Percentiles rank a stretch among this genome's conserved stretches.
These are phyloP conservation scores for Candida sanyiensis DNA, from an alignment of 805 yeast species.

Conservation along the genomic window DNA sequence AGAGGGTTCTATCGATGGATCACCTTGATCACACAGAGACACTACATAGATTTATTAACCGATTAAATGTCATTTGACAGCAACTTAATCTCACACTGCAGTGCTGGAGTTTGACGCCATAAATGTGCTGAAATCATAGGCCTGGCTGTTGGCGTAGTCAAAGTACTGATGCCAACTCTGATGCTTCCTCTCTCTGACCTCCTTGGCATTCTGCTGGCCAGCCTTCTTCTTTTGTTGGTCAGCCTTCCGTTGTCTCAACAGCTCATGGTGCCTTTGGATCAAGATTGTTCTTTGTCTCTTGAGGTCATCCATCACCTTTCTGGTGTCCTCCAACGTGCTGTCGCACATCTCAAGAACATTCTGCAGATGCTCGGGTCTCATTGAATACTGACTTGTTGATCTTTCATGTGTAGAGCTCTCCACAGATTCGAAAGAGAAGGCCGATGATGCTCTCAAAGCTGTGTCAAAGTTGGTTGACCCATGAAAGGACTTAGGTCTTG, in stretches of 20 bases:
- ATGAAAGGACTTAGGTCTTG: conserved; percentile 13
- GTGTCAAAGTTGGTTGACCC: conserved; percentile 4
- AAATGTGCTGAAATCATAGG: conserved; percentile 18
- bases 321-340: conserved; percentile 21
- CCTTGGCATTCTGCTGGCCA: not conserved
- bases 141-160: conserved; percentile 18
- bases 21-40: conserved; percentile 14
- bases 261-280: conserved; percentile 11
- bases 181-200: not conserved
- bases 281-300: conserved; percentile 23
- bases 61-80: too few species aligned
- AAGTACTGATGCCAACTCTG: conserved; percentile 13
- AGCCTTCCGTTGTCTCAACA: conserved; percentile 14
- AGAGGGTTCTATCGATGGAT: conserved; percentile 24
- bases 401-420: too few species aligned
- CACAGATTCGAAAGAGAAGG: conserved; percentile 22
- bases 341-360: conserved; percentile 23
- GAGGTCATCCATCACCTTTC: conserved; percentile 19
- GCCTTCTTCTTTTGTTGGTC: too few species aligned
- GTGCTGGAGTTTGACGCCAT: conserved; percentile 8
- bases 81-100: too few species aligned
- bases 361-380: conserved; percentile 14
- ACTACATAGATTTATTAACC: not conserved
- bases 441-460: conserved; percentile 11
- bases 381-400: too few species aligned